Evolutionary conservation across 192 early-diverging fungal species (phyloP).

Genomic region (Backusella australiensis): DNA sequence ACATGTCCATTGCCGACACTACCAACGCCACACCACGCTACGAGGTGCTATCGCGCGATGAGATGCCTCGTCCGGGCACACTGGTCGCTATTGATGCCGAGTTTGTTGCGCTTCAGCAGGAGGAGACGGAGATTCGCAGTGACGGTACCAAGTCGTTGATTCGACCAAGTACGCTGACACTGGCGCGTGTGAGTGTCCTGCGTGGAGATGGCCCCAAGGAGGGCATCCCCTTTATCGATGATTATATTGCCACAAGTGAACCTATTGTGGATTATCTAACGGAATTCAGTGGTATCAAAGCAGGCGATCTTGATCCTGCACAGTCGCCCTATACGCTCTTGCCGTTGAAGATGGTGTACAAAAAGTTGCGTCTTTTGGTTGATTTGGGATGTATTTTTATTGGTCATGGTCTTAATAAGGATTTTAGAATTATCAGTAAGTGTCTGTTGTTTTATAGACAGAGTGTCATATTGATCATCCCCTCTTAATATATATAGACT

Average conservation of each 20-base stretch:
- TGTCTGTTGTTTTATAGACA: background rate
- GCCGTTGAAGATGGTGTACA: slow-evolving; percentile 91
- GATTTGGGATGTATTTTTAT: slow-evolving; percentile 91
- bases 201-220: slow-evolving; percentile 73
- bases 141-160: slow-evolving; percentile 88
- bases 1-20: slow-evolving; percentile 62
- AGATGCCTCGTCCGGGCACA: slow-evolving; percentile 64
- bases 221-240: slow-evolving; percentile 92
- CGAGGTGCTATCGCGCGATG: slow-evolving; percentile 51
- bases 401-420: slow-evolving; percentile 93
- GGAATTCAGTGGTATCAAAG: slow-evolving; percentile 91
- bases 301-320: slow-evolving; percentile 77
- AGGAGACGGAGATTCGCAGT: slow-evolving; percentile 86
- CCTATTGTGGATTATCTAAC: slow-evolving; percentile 92
- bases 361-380: slow-evolving; percentile 84
- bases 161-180: slow-evolving; percentile 73
- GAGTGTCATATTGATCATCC: background rate
- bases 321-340: slow-evolving; percentile 78
- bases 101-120: slow-evolving; percentile 86
- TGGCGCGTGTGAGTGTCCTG: slow-evolving; percentile 90
- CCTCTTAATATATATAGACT: slow-evolving; percentile 51
- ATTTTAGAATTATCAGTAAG: slow-evolving; percentile 93
- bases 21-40: slow-evolving; percentile 44
- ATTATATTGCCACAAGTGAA: slow-evolving; percentile 86
- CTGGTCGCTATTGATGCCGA: slow-evolving; percentile 91